Evolutionary conservation across 2,329 filamentous ascomycete species (phyloP).

Genomic region (Stenocarpella maydis): DNA sequence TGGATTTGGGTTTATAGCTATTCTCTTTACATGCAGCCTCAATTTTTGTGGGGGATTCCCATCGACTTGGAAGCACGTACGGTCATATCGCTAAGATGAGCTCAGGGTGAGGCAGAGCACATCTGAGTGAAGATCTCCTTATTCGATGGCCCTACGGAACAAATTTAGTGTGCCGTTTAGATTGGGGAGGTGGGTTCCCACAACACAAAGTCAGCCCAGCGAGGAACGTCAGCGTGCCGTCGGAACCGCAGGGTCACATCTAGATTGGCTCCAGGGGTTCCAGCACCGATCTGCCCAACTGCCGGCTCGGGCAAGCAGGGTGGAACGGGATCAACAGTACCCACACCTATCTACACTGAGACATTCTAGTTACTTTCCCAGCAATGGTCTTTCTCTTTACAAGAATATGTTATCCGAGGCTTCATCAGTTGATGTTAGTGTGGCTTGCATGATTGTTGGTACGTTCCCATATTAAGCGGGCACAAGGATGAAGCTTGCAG

Average conservation of each 20-base stretch:
- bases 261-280: slow-evolving; percentile 17
- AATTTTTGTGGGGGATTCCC: neutral
- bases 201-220: slow-evolving; percentile 18
- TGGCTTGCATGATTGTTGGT: neutral
- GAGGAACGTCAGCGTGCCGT: slow-evolving; percentile 1
- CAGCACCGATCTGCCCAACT: slow-evolving; percentile 25
- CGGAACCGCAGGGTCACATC: slow-evolving; percentile 11
- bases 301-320: slow-evolving; percentile 1
- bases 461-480: neutral
- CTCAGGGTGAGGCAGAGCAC: neutral
- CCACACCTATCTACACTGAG: slow-evolving; percentile 21
- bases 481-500: slow-evolving; percentile 2
- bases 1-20: neutral
- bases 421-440: neutral
- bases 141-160: slow-evolving; percentile 23
- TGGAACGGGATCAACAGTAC: slow-evolving; percentile 18
- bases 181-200: slow-evolving; percentile 29
- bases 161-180: slow-evolving; percentile 25
- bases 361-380: neutral
- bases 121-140: neutral
- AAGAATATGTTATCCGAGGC: neutral
- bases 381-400: neutral
- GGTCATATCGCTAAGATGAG: slow-evolving; percentile 26
- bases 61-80: neutral
- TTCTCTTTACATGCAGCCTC: neutral